Conservation (phyloP, 345 rosid species). For the Kandelia obovata region DNA sequence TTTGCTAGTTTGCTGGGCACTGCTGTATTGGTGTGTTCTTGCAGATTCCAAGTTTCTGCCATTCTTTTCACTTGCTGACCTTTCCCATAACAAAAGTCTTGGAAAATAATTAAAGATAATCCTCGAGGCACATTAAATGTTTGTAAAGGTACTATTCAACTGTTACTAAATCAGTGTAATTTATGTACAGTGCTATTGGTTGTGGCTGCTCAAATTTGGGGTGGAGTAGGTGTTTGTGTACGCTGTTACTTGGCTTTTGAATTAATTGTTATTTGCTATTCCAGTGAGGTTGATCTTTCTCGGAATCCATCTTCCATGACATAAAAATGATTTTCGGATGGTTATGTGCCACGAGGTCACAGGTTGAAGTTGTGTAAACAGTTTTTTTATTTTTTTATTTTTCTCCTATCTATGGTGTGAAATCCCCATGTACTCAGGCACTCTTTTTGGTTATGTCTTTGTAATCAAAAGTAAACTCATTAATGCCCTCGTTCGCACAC, state of each 20-base stretch:
- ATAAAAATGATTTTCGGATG: no score
- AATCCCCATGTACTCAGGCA: no score
- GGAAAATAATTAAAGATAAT: conserved; percentile 25
- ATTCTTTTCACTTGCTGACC: conserved; percentile 21
- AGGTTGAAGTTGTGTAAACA: no score
- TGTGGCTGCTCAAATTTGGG: conserved; percentile 15
- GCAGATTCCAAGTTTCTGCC: conserved; percentile 11
- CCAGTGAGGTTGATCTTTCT: neutral
- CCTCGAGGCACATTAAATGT: conserved; percentile 21
- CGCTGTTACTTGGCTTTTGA: neutral
- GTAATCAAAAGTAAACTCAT: no score
- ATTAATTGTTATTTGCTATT: neutral
- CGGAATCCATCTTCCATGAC: no score
- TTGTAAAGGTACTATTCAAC: conserved; percentile 36
- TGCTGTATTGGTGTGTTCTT: conserved; percentile 1
- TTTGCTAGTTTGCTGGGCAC: conserved; percentile 17
- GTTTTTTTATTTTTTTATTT: no score
- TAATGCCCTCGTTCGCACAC: no score
- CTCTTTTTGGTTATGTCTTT: no score
- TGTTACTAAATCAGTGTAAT: conserved; percentile 25
- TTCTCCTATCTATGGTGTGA: no score
- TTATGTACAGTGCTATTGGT: conserved; percentile 34
- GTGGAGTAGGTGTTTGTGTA: conserved; percentile 11
- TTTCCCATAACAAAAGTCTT: conserved; percentile 12
- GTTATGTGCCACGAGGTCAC: no score